Base-by-base conservation (phyloP, 2,329 filamentous ascomycete genomes). In the Penicillium sp. region DNA sequence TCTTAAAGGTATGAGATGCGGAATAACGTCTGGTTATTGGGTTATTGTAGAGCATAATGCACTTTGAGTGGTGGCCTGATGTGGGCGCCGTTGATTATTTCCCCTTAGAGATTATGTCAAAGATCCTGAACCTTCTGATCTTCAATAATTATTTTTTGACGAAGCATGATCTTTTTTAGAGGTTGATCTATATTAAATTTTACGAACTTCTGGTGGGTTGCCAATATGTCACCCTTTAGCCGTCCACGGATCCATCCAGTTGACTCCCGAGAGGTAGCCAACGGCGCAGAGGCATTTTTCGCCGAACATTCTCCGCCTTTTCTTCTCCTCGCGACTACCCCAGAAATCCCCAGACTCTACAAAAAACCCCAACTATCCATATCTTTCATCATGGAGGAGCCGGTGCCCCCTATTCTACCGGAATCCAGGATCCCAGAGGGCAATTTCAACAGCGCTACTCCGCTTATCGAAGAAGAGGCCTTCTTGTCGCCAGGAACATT, bases 401-500 rank as follows among this genome's bases (percentile, higher is more conserved):
- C 54, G 23, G 54, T 59, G 2, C 48, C 55, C 4, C 11, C 56
- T 35, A 54, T 60, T 26, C 39, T 39, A 4, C 45, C n/a, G 29
- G 45, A 47, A 39, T 47, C 45, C 23, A 42, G 56, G 27, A 45
- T 64, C 1, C 13, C 55, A 1, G 61, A 62, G 11, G 16, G 36
- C 11, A 38, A 53, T 14, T 61, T 62, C 41, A 38, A 39, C 16
- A 39, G 23, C n/a, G 16, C 23, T 23, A 38, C 48, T 10, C 54
- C 59, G 5, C 19, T 61, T 9, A 61, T 64, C 16, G 63, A 64
- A 40, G 63, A 63, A 47, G 63, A 65, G 43, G 58, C 56, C 0
- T 62, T 63, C 11, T 32, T 66, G 14, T 66, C 64, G 2, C 64
- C 64, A 2, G 64, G 63, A 10, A 66, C 64, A 36, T 61, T 63